phyloP scores from a whole-genome alignment of 176 grass and related monocot genomes.

The Lolium rigidum region DNA sequence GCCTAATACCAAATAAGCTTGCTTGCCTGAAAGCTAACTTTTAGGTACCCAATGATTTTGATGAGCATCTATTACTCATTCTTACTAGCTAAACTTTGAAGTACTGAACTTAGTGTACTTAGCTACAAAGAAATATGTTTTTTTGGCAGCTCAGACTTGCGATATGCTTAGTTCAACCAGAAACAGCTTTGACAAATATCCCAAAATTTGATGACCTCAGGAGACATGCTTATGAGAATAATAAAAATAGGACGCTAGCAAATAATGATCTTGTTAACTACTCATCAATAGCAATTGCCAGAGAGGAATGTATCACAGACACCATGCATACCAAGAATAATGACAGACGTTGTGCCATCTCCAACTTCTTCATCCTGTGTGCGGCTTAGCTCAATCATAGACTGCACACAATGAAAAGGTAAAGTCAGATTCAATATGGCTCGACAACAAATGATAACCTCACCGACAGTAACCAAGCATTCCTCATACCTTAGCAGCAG shows the following conservation, averaged over 20 bases:
- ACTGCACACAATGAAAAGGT: conserved; percentile 35
- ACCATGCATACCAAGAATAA: conserved; percentile 83
- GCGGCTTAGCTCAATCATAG: conserved; percentile 99
- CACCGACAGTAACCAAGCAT: neutral
- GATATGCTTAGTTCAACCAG: conserved; percentile 23
- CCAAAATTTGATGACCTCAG: conserved; percentile 2
- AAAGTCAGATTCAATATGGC: neutral
- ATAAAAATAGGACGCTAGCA: neutral
- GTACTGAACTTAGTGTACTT: neutral
- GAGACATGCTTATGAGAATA: neutral
- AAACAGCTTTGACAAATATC: neutral
- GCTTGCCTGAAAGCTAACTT: neutral
- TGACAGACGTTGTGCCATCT: conserved; percentile 99
- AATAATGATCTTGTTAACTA: neutral
- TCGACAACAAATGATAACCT: neutral
- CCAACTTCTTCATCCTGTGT: conserved; percentile 99
- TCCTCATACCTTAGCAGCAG: conserved; percentile 85
- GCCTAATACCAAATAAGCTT: neutral
- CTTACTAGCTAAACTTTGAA: conserved; percentile 2
- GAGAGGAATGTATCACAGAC: neutral
- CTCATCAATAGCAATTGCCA: neutral
- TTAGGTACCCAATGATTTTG: neutral
- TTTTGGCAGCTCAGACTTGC: neutral
- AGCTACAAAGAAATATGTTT: neutral
- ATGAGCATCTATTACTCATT: conserved; percentile 23